Conservation (phyloP, 208 protist genomes). For the Leishmania braziliensis region DNA sequence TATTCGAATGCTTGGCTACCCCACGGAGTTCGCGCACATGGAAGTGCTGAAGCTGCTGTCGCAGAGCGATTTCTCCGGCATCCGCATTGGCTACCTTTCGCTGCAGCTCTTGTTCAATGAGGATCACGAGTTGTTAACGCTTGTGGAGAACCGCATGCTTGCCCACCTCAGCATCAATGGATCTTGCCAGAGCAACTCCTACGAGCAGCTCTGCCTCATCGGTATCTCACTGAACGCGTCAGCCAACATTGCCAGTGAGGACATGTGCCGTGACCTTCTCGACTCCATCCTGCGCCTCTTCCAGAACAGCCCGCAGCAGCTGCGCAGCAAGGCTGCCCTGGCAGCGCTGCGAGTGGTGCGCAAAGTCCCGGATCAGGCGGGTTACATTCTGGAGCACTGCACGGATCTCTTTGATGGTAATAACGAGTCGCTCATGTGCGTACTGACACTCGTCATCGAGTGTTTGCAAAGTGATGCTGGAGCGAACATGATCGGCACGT, state of each 20-base stretch:
- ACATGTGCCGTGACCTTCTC: conserved; percentile 97
- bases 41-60: conserved; percentile 98
- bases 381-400: conserved; percentile 94
- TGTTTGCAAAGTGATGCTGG: conserved; percentile 66
- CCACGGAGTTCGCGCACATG: conserved; percentile 99
- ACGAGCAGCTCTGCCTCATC: conserved; percentile 86
- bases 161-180: conserved; percentile 88
- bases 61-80: conserved; percentile 95
- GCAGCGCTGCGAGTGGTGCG: conserved; percentile 88
- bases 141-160: conserved; percentile 98
- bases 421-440: conserved; percentile 86
- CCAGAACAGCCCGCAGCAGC: conserved; percentile 40
- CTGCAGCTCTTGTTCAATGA: conserved; percentile 97
- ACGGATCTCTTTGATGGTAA: conserved; percentile 69
- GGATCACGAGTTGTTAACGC: conserved; percentile 97
- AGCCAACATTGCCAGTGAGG: conserved; percentile 96
- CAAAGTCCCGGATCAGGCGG: conserved; percentile 95
- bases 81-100: conserved; percentile 98
- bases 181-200: conserved; percentile 19
- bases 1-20: conserved; percentile 99
- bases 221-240: conserved; percentile 97
- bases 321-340: conserved; percentile 95
- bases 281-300: conserved; percentile 94
- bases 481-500: conserved; percentile 58
- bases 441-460: conserved; percentile 93